Base-by-base conservation (phyloP, 495 filamentous ascomycete species). In the Aspergillus ellipticus region DNA sequence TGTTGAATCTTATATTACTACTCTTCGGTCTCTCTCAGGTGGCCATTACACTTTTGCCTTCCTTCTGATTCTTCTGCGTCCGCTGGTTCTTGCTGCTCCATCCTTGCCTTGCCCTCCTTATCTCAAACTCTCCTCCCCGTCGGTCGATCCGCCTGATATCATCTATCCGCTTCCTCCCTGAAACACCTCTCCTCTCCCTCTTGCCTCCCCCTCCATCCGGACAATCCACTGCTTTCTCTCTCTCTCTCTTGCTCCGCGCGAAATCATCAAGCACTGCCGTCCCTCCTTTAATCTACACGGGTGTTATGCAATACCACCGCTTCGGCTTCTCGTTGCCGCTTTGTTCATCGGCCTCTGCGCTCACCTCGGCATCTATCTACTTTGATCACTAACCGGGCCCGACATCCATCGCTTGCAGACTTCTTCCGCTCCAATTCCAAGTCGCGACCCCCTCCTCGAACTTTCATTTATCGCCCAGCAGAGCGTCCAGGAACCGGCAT, bases 401-500 rank as follows among this genome's bases (percentile, higher is more conserved):
- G 29, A 37, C 17, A 35, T 9, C 39, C 31, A 17, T 42, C 29
- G 22, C 42, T 33, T 51, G 47, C 67, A 76, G 73, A 69, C 54
- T 60, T 60, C 45, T 64, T 66, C 42, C 66, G 59, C 41, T 66
- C 66, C 51, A 69, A 74, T 15, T 63, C 71, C 22, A 66, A 69
- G 17, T 62, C 70, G 57, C 70, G 73, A 22, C 59, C 71, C 26
- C 54, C 61, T 6, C 54, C 61, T 9, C 51, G 64, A 37, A 66
- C 66, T 31, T 74, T 71, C 24, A 69, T 73, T 21, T 42, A 57
- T 50, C 69, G 66, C 58, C 64, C 67, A 39, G 4, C n/a, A 60
- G 73, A 71, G 46, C 68, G 71, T 31, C 63, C 71, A 3, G 66
- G 58, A 6, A 72, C 63, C 52, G 59, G 59, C 50, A 46, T 67